Evolutionary conservation across 768 basidiomycete genomes (phyloP).

Genomic region (Sistotremastrum niveocremeum): DNA sequence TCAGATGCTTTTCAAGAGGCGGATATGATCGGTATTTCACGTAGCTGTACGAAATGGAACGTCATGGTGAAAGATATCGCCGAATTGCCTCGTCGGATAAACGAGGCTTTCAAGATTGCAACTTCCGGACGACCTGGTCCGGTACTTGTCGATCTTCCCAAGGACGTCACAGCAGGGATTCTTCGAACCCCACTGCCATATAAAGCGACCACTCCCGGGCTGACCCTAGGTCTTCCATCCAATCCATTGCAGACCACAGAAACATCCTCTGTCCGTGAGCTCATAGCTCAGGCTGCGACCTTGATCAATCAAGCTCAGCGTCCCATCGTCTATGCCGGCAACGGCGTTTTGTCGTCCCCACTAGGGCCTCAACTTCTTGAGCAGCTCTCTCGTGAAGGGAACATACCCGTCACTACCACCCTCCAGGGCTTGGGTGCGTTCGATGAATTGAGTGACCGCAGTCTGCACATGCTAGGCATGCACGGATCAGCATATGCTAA

Average conservation of each 20-base stretch:
- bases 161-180: constrained; percentile 92
- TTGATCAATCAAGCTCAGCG: constrained; percentile 87
- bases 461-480: constrained; percentile 98
- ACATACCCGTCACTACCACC: constrained; percentile 96
- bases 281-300: constrained; percentile 72
- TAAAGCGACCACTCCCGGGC: constrained; percentile 76
- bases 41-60: constrained; percentile 99
- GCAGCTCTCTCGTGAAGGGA: constrained; percentile 66
- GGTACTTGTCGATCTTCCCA: constrained; percentile 96
- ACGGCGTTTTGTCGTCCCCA: constrained; percentile 74
- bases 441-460: constrained; percentile 77
- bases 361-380: constrained; percentile 73
- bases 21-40: constrained; percentile 90
- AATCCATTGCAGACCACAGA: constrained; percentile 53
- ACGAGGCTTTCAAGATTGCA: constrained; percentile 99
- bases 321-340: constrained; percentile 88
- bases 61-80: constrained; percentile 98
- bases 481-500: constrained; percentile 97
- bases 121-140: constrained; percentile 95
- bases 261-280: constrained; percentile 40
- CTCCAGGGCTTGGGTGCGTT: constrained; percentile 92
- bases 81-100: constrained; percentile 89
- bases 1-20: constrained; percentile 99
- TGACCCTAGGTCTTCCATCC: constrained; percentile 54
- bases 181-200: constrained; percentile 73